Conservation (phyloP, 441 rosid species). For the Adansonia gregorii region DNA sequence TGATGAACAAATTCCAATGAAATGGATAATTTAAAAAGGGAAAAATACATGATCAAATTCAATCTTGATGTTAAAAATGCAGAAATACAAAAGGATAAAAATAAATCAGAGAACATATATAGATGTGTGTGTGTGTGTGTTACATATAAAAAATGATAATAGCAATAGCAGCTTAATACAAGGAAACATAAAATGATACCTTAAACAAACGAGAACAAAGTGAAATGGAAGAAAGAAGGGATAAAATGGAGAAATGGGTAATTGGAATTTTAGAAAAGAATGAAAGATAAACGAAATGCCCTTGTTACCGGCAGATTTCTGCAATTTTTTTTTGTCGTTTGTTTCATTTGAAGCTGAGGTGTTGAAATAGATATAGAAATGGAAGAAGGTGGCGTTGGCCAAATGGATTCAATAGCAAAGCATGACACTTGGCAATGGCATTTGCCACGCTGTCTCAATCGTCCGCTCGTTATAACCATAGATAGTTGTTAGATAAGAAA, state of each 20-base stretch:
- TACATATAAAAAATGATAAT: neutral
- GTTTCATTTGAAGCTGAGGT: neutral
- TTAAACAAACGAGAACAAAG: neutral
- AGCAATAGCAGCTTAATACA: neutral
- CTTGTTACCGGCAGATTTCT: neutral
- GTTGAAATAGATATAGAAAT: neutral
- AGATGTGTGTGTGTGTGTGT: no score
- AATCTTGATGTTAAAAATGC: neutral
- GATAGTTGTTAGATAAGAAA: no score
- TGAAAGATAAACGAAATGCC: neutral
- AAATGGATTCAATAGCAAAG: neutral
- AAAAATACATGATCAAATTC: neutral
- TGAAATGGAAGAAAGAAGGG: neutral
- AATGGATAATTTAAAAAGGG: neutral
- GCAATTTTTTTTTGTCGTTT: neutral
- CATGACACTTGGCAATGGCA: neutral
- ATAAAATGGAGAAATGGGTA: neutral
- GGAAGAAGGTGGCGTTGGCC: neutral
- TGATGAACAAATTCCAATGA: constrained; percentile 2
- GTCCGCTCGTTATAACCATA: neutral
- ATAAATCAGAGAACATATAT: neutral
- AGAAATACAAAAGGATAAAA: neutral
- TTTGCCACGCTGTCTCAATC: neutral
- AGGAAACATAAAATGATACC: neutral
- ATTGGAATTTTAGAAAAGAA: constrained; percentile 9